Evolutionary conservation across 1,284 basidiomycete species (phyloP), one percentile per base, ranked within the genome.

Genomic region (Apiotrichum veenhuisii): DNA sequence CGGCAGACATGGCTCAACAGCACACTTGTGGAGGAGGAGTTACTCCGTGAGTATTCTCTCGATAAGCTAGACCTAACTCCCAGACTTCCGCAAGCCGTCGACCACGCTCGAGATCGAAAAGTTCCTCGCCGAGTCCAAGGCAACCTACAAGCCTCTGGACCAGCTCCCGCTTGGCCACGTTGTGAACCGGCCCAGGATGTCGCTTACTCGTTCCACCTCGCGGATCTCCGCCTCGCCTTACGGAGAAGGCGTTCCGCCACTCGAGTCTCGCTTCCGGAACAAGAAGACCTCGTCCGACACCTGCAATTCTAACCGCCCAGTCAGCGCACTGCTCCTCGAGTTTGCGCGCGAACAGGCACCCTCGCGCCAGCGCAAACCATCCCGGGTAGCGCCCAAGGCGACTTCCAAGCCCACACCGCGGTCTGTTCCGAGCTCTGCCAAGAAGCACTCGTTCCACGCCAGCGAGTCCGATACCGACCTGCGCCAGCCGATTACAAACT

Each of bases 121-220:
- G 3, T 72, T 73, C 63, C 15, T 73, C 1, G 67, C 68, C 12
- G 55, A 67, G 40, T 74, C 73, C 5, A 50, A 54, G 34, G 58
- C 61, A 20, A 57, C 56, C 12, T 75, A 68, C 61, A 64, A 66
- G 50, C 68, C 69, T 1, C 61, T 74, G 5, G 62, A 65, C 20
- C 55, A 66, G 20, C 33, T 52, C 5, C 54, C 61, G 9, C 12
- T 36, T 0, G 51, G 51, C 20, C 41, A 14, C 1, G 63, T 62
- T 23, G 64, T 68, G 50, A 63, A 67, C 27, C 66, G 65, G 34
- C 64, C 65, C 53, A 65, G 63, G 1, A 65, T 65, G 1, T 55
- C 71, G 5, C 61, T 60, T 33, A 41, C 40, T 18, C n/a, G 40
- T 9, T n/a, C 18, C 2, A 61, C 68, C 26, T 54, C 65, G 9